Conservation (phyloP, 805 yeast species). For the Kodamaea fukazawae region DNA sequence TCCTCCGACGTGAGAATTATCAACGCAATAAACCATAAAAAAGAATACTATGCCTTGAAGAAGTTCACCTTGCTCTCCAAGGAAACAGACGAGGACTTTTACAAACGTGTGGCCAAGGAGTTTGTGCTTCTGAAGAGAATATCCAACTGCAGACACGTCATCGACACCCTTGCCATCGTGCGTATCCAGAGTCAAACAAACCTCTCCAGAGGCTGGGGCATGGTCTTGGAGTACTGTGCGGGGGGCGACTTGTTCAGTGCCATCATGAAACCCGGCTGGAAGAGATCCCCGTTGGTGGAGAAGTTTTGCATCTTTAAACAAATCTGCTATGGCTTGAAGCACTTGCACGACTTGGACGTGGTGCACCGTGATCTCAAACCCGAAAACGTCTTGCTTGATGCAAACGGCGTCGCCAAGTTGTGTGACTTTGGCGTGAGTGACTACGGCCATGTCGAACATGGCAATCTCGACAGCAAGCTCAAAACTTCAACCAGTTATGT, state of each 20-base stretch:
- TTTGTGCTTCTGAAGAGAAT: conserved; percentile 56
- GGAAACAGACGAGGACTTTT: conserved; percentile 65
- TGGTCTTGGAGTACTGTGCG: conserved; percentile 60
- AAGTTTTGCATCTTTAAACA: conserved; percentile 70
- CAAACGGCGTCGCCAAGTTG: conserved; percentile 59
- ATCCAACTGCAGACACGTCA: conserved; percentile 58
- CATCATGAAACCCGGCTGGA: conserved; percentile 61
- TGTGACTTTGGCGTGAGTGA: conserved; percentile 79
- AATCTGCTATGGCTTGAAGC: conserved; percentile 57
- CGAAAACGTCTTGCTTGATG: conserved; percentile 62
- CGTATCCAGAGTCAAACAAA: conserved; percentile 54
- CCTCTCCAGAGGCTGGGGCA: conserved; percentile 72
- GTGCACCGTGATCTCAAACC: conserved; percentile 77
- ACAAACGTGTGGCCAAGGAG: conserved; percentile 62
- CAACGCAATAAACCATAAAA: conserved; percentile 36
- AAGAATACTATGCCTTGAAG: conserved; percentile 60
- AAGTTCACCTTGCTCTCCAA: conserved; percentile 56
- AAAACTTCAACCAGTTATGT: conserved; percentile 48
- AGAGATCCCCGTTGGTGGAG: conserved; percentile 46
- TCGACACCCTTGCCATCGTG: conserved; percentile 52
- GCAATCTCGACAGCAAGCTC: conserved; percentile 45
- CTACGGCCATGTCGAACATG: conserved; percentile 54
- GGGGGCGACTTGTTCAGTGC: conserved; percentile 61
- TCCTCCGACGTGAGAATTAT: conserved; percentile 58
- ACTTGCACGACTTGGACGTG: conserved; percentile 61